Evolutionary conservation across 179 eudicot genomes (phyloP), one percentile per base, ranked within the genome.

Genomic region (Pouteria campechiana): DNA sequence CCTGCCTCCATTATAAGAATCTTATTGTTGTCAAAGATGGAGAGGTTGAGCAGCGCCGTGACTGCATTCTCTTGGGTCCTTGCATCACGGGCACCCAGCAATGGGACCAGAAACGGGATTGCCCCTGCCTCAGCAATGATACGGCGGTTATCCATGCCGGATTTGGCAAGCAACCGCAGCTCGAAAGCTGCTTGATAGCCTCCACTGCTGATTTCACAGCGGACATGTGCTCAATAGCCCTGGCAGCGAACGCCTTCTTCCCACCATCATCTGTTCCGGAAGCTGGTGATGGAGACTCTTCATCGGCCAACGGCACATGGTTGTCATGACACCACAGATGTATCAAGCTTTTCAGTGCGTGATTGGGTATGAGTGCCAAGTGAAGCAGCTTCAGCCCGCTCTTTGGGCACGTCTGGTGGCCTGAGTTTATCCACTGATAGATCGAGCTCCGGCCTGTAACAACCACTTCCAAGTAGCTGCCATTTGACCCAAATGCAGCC

Each of bases 11-110:
- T 67, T 20, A 79, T 75, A 30, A 69, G 25, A 6, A 40, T 48
- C 63, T 72, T 79, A 59, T 79, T 72, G 54, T 66, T 66, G 30
- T 52, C 70, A 28, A 62, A 50, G 50, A 79, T 65, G 10, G 87
- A 79, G 13, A 75, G 82, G 60, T 79, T 79, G 11, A 79, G 69
- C n/a, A 79, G 54, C 4, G 82, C 62, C 22, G 87, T 79, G 36
- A 79, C 70, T 3, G 78, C 69, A 46, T 79, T 65, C 65, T 75
- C 87, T 41, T 79, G 87, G 32, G 55, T 66, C 57, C 55, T 58
- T 6, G 82, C 32, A 13, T 79, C 82, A 11, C 39, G 36, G 5
- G 87, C 72, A 33, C 59, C 46, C 2, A 79, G 58, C 15, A 72
- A 46, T 19, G 66, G 48, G 33, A 72, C 76, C 44, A 79, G 57